These are phyloP conservation scores for Claviceps monticola DNA, from an alignment of 2,329 filamentous ascomycete genomes.

Conservation along the genomic window DNA sequence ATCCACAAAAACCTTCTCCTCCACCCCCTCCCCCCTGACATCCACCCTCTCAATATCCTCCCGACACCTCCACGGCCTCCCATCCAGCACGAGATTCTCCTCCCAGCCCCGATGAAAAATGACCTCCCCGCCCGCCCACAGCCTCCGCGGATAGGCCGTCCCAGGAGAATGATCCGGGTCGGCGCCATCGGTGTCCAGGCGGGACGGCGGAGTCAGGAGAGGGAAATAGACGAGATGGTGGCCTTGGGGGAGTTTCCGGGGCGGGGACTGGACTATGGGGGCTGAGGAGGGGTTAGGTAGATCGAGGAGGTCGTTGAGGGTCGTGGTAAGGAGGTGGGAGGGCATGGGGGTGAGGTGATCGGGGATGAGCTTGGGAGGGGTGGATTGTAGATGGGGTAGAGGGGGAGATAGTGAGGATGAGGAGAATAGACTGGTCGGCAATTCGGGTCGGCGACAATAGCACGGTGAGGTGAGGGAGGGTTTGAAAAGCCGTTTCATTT, in stretches of 20 bases:
- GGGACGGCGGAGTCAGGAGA: constrained; percentile 43
- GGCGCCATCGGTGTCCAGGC: constrained; percentile 69
- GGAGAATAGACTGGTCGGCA: background rate
- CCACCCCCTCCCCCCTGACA: constrained; percentile 17
- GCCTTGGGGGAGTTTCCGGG: constrained; percentile 41
- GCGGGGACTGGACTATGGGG: constrained; percentile 11
- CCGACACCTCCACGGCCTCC: constrained; percentile 25
- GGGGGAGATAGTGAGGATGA: background rate
- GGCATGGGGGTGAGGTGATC: constrained; percentile 42
- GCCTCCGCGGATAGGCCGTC: constrained; percentile 53
- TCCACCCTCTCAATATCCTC: constrained; percentile 30
- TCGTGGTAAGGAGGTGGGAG: constrained; percentile 50
- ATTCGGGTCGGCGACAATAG: background rate
- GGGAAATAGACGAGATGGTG: constrained; percentile 87
- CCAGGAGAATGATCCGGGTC: constrained; percentile 69
- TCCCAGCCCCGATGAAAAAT: constrained; percentile 29
- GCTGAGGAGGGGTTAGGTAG: constrained; percentile 3
- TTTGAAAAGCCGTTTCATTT: background rate
- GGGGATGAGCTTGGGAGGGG: constrained; percentile 20
- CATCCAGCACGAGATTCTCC: constrained; percentile 23
- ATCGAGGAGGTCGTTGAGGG: constrained; percentile 42
- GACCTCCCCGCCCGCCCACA: constrained; percentile 80
- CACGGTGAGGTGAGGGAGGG: background rate
- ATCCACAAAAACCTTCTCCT: constrained; percentile 38
- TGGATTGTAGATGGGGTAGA: background rate